Conservation (phyloP, 495 filamentous ascomycete genomes). For the Copromyces sp. region DNA sequence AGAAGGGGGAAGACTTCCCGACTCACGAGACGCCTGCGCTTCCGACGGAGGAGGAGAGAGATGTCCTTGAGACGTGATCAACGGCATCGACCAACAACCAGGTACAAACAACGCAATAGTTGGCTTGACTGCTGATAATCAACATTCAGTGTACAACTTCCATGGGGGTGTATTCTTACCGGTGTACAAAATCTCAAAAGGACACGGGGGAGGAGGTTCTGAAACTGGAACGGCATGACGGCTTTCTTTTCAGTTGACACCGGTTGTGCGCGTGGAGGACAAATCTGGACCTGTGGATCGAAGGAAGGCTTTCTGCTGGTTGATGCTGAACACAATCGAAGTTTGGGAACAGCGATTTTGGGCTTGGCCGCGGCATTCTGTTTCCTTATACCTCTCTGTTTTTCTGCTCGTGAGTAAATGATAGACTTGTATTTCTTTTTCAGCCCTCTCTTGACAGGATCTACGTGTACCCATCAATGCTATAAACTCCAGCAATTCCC, state of each 20-base stretch:
- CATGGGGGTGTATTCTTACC: background rate
- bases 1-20: slow-evolving; percentile 36
- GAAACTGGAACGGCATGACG: background rate
- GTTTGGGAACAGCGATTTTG: background rate
- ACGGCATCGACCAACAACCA: background rate
- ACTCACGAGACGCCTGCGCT: slow-evolving; percentile 23
- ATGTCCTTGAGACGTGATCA: slow-evolving; percentile 28
- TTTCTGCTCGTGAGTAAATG: background rate
- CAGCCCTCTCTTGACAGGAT: background rate
- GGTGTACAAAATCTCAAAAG: background rate
- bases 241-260: background rate
- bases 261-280: background rate
- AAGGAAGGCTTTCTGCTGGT: background rate
- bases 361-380: background rate
- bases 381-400: background rate
- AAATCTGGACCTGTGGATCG: background rate
- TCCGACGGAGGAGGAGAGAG: slow-evolving; percentile 33
- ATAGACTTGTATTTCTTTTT: background rate
- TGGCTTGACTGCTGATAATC: background rate
- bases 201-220: background rate
- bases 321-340: background rate
- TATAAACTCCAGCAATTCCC: background rate
- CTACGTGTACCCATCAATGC: background rate
- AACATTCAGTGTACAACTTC: background rate
- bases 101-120: background rate